Conservation (phyloP, 2,329 filamentous ascomycete species). For the Cercospora janseana region DNA sequence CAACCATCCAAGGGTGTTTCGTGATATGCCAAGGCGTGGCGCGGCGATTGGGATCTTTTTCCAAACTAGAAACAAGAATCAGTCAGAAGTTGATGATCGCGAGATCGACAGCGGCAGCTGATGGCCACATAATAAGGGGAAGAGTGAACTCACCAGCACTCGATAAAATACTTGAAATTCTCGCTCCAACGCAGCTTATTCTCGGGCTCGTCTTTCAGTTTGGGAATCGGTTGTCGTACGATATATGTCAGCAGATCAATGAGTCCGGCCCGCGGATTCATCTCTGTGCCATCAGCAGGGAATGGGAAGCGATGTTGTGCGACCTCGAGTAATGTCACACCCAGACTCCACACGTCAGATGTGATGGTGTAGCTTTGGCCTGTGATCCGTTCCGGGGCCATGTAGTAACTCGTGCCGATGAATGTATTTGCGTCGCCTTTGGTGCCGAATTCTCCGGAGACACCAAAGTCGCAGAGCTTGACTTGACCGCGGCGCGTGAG, state of each 20-base stretch:
- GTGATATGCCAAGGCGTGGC: conserved; percentile 98
- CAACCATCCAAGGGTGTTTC: conserved; percentile 97
- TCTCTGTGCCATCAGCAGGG: conserved; percentile 91
- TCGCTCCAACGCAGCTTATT: conserved; percentile 91
- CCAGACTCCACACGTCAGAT: conserved; percentile 96
- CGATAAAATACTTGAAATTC: conserved; percentile 98
- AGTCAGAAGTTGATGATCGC: neutral
- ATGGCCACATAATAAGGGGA: neutral
- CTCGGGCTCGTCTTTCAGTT: conserved; percentile 78
- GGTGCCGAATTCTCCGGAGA: conserved; percentile 95
- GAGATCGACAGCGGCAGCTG: no score
- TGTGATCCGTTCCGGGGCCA: conserved; percentile 97
- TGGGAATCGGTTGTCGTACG: conserved; percentile 90
- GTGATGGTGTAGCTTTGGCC: conserved; percentile 98
- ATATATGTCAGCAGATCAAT: conserved; percentile 98
- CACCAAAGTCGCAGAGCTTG: conserved; percentile 97
- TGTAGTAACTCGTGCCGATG: conserved; percentile 98
- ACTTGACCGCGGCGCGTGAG: conserved; percentile 89
- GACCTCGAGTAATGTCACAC: conserved; percentile 97
- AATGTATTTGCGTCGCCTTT: conserved; percentile 99
- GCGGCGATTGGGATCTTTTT: conserved; percentile 83
- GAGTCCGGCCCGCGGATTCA: conserved; percentile 86
- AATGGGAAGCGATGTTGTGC: conserved; percentile 98
- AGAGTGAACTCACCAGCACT: conserved; percentile 78
- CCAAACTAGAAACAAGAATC: conserved; percentile 60